A percentile compares a stretch with the other conserved stretches of the same genome.
Conservation (phyloP, 176 grass and related monocot species). For the Eleusine indica region DNA sequence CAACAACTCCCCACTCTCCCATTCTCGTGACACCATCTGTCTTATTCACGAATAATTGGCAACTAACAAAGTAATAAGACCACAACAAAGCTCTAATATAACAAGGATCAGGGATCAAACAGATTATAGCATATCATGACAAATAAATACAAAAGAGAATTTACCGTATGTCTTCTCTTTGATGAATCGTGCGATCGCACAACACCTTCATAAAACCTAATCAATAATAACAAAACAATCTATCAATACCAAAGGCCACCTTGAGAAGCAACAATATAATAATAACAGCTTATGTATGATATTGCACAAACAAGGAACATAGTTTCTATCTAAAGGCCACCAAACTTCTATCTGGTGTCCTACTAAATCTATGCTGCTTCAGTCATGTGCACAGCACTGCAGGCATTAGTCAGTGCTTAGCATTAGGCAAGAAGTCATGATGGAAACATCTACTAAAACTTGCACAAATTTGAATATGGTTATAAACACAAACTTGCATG, state of each 20-base stretch:
- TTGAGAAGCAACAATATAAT: constrained; percentile 28
- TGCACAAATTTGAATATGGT: constrained; percentile 15
- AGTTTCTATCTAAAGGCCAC: constrained; percentile 94
- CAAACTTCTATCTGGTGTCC: constrained; percentile 87
- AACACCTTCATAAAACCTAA: constrained; percentile 85
- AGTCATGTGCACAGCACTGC: constrained; percentile 70
- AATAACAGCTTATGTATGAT: constrained; percentile 26
- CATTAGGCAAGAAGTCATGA: not conserved
- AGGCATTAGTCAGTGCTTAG: constrained; percentile 44
- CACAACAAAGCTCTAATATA: no score
- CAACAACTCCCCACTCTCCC: no score
- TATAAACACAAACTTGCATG: constrained; percentile 20
- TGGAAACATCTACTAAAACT: constrained; percentile 11
- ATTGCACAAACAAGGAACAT: constrained; percentile 40
- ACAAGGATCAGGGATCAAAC: no score
- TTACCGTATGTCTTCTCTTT: constrained; percentile 79
- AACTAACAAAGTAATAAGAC: no score
- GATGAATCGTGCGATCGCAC: constrained; percentile 72
- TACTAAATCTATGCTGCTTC: constrained; percentile 46
- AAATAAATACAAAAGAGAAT: constrained; percentile 21
- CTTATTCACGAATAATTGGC: no score
- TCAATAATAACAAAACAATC: not conserved
- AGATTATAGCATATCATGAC: constrained; percentile 1
- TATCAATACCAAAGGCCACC: not conserved
- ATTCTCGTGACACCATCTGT: no score